phyloP scores from a whole-genome alignment of 768 basidiomycete genomes.

The Amanita polypyramis region DNA sequence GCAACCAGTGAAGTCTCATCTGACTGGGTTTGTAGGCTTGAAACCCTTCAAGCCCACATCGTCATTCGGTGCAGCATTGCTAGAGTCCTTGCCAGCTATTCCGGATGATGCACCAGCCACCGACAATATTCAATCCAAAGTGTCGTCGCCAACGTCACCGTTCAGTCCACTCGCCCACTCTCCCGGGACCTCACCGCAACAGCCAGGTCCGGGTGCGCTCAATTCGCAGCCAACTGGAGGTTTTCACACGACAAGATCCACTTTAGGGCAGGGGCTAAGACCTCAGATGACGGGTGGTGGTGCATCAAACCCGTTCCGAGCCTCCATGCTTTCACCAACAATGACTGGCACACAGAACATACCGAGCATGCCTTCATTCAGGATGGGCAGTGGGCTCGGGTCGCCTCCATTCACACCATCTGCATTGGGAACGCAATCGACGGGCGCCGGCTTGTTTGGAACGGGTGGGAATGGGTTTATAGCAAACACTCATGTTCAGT shows the following conservation, averaged over 20 bases:
- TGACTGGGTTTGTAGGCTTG: conserved; percentile 47
- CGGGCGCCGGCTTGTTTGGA: conserved; percentile 2
- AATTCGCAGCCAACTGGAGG: conserved; percentile 33
- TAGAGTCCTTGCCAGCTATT: conserved; percentile 69
- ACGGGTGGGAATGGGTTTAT: background rate
- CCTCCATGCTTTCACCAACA: conserved; percentile 34
- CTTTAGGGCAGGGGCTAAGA: conserved; percentile 41
- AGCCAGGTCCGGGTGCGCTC: conserved; percentile 16
- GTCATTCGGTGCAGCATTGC: conserved; percentile 65
- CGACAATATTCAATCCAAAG: conserved; percentile 11
- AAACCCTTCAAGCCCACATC: conserved; percentile 80
- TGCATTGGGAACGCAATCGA: background rate
- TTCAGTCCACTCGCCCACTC: conserved; percentile 5
- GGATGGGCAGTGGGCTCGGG: background rate
- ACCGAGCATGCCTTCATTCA: conserved; percentile 2
- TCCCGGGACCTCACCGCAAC: background rate
- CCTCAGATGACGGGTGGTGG: conserved; percentile 59
- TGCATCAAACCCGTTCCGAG: conserved; percentile 54
- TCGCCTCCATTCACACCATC: background rate
- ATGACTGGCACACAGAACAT: conserved; percentile 9
- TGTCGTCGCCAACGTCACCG: conserved; percentile 9
- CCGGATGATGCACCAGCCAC: conserved; percentile 30
- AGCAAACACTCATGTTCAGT: background rate
- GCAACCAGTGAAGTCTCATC: conserved; percentile 31
- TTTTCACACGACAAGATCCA: conserved; percentile 19